Percentiles rank a stretch among this genome's conserved stretches.
phyloP scores from a whole-genome alignment of 2,329 filamentous ascomycete genomes.

The Verticillium isaacii region DNA sequence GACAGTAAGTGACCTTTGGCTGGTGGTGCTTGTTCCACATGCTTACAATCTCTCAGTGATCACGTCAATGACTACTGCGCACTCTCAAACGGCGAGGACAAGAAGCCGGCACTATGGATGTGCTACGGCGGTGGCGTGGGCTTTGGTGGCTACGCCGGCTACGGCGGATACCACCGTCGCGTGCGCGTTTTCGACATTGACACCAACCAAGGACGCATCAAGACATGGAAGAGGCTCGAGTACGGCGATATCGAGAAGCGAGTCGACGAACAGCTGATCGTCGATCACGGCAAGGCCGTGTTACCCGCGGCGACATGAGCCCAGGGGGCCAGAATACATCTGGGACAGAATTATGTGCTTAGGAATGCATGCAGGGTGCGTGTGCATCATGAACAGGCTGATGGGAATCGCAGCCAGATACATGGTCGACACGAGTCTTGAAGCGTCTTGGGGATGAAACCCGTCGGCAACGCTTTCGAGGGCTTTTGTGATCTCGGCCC shows the following conservation, averaged over 20 bases:
- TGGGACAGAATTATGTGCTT: background rate
- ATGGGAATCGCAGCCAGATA: background rate
- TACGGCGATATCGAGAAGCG: conserved; percentile 47
- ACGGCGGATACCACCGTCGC: conserved; percentile 77
- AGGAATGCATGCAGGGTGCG: background rate
- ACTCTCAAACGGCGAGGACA: conserved; percentile 51
- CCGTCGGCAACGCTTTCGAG: background rate
- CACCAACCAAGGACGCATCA: conserved; percentile 81
- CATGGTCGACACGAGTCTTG: background rate
- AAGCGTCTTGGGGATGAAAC: background rate
- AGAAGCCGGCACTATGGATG: conserved; percentile 84
- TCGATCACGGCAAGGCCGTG: conserved; percentile 52
- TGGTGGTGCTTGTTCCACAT: background rate
- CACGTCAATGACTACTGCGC: conserved; percentile 97
- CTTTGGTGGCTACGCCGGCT: conserved; percentile 93
- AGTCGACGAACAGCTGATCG: conserved; percentile 62
- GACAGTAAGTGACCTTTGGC: conserved; percentile 61
- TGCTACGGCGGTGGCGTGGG: conserved; percentile 91
- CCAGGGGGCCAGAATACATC: conserved; percentile 2
- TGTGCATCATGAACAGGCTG: background rate
- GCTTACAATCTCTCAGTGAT: conserved; percentile 49
- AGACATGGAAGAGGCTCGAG: conserved; percentile 89
- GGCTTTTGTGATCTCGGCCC: background rate
- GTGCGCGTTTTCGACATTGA: conserved; percentile 91
- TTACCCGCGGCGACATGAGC: conserved; percentile 20